Evolutionary conservation across 2,329 filamentous ascomycete species (phyloP).

Genomic region (Lasiodiplodia hormozganensis): DNA sequence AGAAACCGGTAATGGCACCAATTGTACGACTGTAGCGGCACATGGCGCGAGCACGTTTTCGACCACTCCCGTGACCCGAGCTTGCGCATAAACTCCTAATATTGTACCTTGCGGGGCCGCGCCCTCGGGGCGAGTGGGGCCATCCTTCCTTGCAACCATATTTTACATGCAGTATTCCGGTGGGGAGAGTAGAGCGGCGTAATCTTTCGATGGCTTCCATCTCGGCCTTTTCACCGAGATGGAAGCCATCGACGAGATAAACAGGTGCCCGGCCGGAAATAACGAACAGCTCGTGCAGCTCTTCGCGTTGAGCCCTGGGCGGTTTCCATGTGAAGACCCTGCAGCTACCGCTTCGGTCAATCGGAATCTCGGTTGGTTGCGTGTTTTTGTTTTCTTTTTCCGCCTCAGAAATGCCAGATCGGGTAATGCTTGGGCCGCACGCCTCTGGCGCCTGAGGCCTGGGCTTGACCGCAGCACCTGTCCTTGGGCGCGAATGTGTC

Average conservation of each 20-base stretch:
- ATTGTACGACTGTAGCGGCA: not conserved
- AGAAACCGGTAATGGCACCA: not conserved
- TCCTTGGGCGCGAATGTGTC: constrained; percentile 1
- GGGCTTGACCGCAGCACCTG: not conserved
- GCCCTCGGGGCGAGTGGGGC: not conserved
- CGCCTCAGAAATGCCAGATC: not conserved
- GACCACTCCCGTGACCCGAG: not conserved
- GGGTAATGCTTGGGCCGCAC: not conserved
- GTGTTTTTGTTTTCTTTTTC: not conserved
- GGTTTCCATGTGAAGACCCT: not conserved
- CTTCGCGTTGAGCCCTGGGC: not conserved
- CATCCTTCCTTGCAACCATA: not conserved
- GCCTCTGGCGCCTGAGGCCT: not conserved
- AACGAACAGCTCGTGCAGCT: not conserved
- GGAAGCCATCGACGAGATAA: no score
- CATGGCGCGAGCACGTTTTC: not conserved
- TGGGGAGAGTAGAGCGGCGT: not conserved
- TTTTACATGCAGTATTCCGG: not conserved
- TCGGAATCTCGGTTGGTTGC: not conserved
- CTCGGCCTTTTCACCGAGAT: not conserved
- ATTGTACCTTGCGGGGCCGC: not conserved
- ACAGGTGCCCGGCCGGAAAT: not conserved
- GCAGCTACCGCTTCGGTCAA: not conserved
- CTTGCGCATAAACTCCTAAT: not conserved
- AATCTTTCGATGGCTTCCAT: not conserved